Base-by-base conservation (phyloP, 495 filamentous ascomycete species). In the Trypethelium eluteriae region DNA sequence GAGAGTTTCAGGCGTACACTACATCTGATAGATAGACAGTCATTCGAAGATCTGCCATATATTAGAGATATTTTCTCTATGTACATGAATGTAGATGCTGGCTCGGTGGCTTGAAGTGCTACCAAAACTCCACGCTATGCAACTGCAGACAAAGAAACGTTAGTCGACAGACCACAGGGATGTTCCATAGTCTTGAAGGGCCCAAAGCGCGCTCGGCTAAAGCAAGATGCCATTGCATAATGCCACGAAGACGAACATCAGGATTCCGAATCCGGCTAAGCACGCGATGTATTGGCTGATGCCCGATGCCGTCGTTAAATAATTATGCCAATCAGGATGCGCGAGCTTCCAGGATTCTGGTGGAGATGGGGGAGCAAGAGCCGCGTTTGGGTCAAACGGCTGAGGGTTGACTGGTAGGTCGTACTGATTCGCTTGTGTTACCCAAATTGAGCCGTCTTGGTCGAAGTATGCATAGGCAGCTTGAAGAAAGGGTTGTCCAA, bases 361-460 rank as follows among this genome's bases (percentile, higher is more conserved):
- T 34, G 53, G 25, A 9, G 32, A 6, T 36, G 53, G 53, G 6
- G 53, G 53, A 35, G 32, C 53, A 59, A 59, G 53, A 59, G 53
- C 53, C 25, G 53, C 53, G 14, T 59, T 36, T 9, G 53, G 36
- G 32, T 59, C 32, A 36, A 59, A 59, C 36, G 53, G 53, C 32
- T 59, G 53, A 3, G 53, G 53, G 32, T 59, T 59, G n/a, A 59
- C 53, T 59, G 53, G 53, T 9, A 59, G 53, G 32, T 59, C 53
- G 32, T 59, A 59, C 32, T 59, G 53, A 36, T 59, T 59, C 14
- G 53, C 53, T 59, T 59, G 53, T 35, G 32, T 36, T 11, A 59
- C 32, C 53, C 53, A 59, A 32, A 59, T 36, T 9, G 53, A 59
- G 5, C 53, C 53, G 14, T 59, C 18, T 36, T 35, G 5, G 32